phyloP scores from a whole-genome alignment of 257 asterid genomes.

The Schizonepeta tenuifolia region DNA sequence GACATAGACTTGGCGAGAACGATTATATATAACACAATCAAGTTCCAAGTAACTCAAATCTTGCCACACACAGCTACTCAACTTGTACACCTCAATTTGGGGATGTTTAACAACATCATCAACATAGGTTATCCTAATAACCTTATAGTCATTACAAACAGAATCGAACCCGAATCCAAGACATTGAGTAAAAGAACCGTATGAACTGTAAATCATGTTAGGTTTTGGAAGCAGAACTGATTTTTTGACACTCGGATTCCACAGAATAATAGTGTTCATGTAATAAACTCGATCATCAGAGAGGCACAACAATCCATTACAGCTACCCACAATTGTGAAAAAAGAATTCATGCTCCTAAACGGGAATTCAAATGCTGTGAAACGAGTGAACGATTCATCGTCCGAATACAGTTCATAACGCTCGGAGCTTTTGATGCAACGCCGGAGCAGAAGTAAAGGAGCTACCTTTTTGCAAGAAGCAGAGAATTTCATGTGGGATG shows the following conservation, averaged over 20 bases:
- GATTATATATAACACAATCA: constrained; percentile 31
- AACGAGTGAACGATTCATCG: constrained; percentile 15
- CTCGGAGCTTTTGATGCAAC: constrained; percentile 34
- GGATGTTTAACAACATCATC: constrained; percentile 36
- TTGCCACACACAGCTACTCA: constrained; percentile 49
- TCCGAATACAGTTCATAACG: constrained; percentile 43
- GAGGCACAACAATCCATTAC: constrained; percentile 54
- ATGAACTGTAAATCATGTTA: constrained; percentile 37
- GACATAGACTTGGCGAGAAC: constrained; percentile 29
- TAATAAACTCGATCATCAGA: constrained; percentile 48
- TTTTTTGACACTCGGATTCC: constrained; percentile 50
- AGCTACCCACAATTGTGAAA: constrained; percentile 53
- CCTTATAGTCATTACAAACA: constrained; percentile 42
- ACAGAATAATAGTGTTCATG: constrained; percentile 43
- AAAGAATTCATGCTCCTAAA: constrained; percentile 43
- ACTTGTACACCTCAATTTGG: constrained; percentile 47
- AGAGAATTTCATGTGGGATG: constrained; percentile 43
- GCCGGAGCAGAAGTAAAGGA: constrained; percentile 42
- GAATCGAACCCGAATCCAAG: constrained; percentile 54
- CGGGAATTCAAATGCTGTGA: constrained; percentile 35
- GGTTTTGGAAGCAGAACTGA: constrained; percentile 50
- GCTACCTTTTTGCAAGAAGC: background rate
- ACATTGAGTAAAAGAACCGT: constrained; percentile 43
- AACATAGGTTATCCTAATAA: constrained; percentile 43
- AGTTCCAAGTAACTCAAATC: constrained; percentile 39